phyloP scores from a whole-genome alignment of 164 flowering plant genomes.

The Vitis riparia region DNA sequence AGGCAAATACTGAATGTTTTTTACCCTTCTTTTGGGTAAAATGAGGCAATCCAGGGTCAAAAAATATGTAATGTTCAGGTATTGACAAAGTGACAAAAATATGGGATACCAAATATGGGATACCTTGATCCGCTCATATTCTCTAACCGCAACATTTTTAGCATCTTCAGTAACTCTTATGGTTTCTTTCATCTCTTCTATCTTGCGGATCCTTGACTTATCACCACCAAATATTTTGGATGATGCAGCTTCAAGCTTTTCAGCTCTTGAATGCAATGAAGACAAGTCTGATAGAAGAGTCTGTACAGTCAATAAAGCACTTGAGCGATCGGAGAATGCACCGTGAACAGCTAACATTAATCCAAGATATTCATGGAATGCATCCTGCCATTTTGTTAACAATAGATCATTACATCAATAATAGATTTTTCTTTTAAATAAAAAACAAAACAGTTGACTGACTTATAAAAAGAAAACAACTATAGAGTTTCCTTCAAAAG shows the following conservation, averaged over 20 bases:
- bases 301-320: constrained; percentile 88
- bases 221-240: constrained; percentile 91
- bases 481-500: too few relatives aligned
- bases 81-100: background rate
- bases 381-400: constrained; percentile 52
- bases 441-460: too few relatives aligned
- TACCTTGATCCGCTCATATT: constrained; percentile 95
- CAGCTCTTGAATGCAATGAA: constrained; percentile 66
- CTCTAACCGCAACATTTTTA: constrained; percentile 69
- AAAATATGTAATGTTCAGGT: background rate
- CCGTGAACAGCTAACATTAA: constrained; percentile 75
- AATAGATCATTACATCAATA: background rate
- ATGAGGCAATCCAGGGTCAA: too few relatives aligned
- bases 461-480: too few relatives aligned
- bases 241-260: constrained; percentile 85
- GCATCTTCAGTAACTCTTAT: constrained; percentile 80
- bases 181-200: constrained; percentile 79
- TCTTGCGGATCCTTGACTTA: constrained; percentile 68
- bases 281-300: constrained; percentile 79
- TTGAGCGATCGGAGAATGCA: constrained; percentile 89
- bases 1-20: too few relatives aligned
- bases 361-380: constrained; percentile 88
- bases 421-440: background rate
- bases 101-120: constrained; percentile 39
- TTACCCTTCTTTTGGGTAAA: too few relatives aligned